Base-by-base conservation (phyloP, 306 rosid species). In the Luffa aegyptiaca region DNA sequence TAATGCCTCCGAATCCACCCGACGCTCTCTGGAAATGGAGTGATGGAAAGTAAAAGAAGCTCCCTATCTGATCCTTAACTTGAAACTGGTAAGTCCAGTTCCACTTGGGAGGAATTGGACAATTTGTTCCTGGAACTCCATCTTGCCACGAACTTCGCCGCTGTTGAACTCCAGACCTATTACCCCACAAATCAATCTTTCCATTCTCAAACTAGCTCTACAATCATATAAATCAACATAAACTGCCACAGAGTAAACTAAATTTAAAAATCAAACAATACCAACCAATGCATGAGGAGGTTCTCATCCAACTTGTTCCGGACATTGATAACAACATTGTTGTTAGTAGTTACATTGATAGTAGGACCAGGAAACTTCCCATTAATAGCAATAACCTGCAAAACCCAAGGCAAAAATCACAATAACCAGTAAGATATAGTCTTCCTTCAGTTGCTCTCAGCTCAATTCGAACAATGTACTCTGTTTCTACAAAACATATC, bases 101-200 rank as follows among this genome's bases (percentile, higher is more conserved):
- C 98, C 98, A 94, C 85, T 89, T 92, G n/a, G 98, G 85, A 33
- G 97, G 98, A 87, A 94, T 92, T 4, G 98, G 98, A 53, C 98
- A 94, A 58, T 92, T 94, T 35, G 98, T 92, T 76, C 98, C 98
- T 45, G 83, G 91, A 83, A 94, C 92, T 77, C 97, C 98, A 83
- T 94, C 98, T 68, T 92, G 95, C 98, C 98, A 92, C 0, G 97
- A 91, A 84, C 87, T 94, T 51, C 97, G 87, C 80, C 97, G 57
- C 59, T 92, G 97, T 79, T 94, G 98, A 86, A 94, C 59, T 37
- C 98, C 98, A 55, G 98, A 86, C 98, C 98, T 93, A 79, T 84
- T 68, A 33, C 86, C 65, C 44, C 53, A 72, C 71, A 86, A 39
- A 4, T 82, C 84, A 5, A 77, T 13, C 39, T 5, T 62, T 78